Percentiles rank a stretch among this genome's conserved stretches.
Evolutionary conservation across 495 filamentous ascomycete genomes (phyloP).

Genomic region (Parathielavia hyrcaniae): DNA sequence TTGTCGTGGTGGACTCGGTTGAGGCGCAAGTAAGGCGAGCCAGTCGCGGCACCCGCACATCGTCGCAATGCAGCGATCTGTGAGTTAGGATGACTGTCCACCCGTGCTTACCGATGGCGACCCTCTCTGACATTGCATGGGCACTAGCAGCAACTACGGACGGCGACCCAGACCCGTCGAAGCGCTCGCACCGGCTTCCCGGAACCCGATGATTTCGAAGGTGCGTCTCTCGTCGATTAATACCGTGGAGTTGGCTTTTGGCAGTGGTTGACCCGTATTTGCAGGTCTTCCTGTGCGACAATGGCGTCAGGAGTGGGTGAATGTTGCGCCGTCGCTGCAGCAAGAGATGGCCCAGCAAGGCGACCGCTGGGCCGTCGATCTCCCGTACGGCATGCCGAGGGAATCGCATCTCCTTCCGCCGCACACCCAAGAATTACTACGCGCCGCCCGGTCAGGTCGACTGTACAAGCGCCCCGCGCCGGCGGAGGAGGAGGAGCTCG

Average conservation of each 20-base stretch:
- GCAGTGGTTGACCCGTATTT: constrained; percentile 5
- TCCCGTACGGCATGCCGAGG: constrained; percentile 70
- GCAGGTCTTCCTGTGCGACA: constrained; percentile 77
- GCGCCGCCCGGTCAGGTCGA: constrained; percentile 68
- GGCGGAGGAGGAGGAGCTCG: constrained; percentile 47
- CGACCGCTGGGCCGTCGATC: constrained; percentile 51
- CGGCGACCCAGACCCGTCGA: constrained; percentile 60
- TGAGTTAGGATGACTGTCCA: constrained; percentile 15
- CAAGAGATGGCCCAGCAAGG: constrained; percentile 47
- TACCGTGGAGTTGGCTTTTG: neutral
- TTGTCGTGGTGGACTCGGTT: neutral
- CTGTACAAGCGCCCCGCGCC: constrained; percentile 55
- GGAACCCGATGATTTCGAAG: constrained; percentile 94
- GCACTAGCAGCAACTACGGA: constrained; percentile 38
- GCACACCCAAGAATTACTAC: constrained; percentile 76
- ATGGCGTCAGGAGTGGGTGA: constrained; percentile 72
- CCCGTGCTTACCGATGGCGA: neutral
- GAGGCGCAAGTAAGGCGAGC: neutral
- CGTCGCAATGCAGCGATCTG: constrained; percentile 30
- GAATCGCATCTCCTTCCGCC: constrained; percentile 75
- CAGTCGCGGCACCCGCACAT: neutral
- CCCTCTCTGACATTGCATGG: neutral
- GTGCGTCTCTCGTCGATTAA: constrained; percentile 14
- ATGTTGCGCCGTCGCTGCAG: constrained; percentile 58
- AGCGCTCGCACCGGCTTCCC: constrained; percentile 65